Evolutionary conservation across 371 early-diverging fungal species (phyloP), one percentile per base, ranked within the genome.

Genomic region (Lichtheimia ramosa): DNA sequence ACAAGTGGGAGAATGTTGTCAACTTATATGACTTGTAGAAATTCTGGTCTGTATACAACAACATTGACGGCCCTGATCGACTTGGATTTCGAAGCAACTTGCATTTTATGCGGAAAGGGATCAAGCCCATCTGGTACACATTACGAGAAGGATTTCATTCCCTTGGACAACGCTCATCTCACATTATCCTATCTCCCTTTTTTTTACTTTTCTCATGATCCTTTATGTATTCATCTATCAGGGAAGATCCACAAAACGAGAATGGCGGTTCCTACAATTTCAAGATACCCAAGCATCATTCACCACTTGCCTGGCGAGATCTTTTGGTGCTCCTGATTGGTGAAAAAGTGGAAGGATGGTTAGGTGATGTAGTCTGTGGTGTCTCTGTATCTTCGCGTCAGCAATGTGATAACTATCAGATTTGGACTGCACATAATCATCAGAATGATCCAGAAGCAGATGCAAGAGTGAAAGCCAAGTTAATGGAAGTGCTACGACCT

Each of bases 261-360:
- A 77, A 87, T 57, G 93, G 93, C 54, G 93, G 93, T 8, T 83
- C 89, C 16, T 86, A 85, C 69, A 83, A 87, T 51, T 79, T 91
- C 54, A 79, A 84, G 59, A 85, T 89, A 46, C 70, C 84, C 54
- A 84, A 85, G 65, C 48, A 58, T 14, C 70, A 85, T 27, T 74
- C 85, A 7, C 67, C 75, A 18, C 49, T 66, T 40, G 79, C 75
- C 15, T 85, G 85, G 86, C 75, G 83, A 18, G 85, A 88, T 66
- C 50, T 84, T 16, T 63, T 85, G 48, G 81, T 88, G 71, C 64
- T 83, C 41, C 58, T 84, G 43, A 79, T 88, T 53, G 86, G 85
- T 18, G 85, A 84, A 61, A 75, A 81, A 48, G 75, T 88, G 15
- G 83, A 83, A 55, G 83, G 69, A 20, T 74, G 73, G 65, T 66